Conservation (phyloP, 352 stramenopile genomes). For the Blastocystis sp. region DNA sequence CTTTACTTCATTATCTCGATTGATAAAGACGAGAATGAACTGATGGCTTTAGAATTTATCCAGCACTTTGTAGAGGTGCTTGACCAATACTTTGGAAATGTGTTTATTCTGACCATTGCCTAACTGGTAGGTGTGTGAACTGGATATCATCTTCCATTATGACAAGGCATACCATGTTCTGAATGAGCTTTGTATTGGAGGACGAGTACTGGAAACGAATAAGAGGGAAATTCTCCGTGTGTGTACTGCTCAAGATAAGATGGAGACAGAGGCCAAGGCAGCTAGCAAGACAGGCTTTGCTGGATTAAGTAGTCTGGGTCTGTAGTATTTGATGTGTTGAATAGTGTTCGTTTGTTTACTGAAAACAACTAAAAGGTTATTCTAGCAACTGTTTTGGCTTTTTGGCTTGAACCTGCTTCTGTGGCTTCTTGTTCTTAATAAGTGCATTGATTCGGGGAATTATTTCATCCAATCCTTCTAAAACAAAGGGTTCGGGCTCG, state of each 20-base stretch:
- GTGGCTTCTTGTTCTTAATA: neutral
- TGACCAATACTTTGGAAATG: conserved; percentile 91
- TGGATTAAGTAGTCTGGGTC: conserved; percentile 50
- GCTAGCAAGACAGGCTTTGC: conserved; percentile 61
- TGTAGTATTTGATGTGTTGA: conserved; percentile 57
- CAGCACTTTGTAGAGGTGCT: conserved; percentile 95
- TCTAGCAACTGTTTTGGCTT: neutral
- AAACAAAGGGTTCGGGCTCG: conserved; percentile 23
- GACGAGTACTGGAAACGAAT: conserved; percentile 88
- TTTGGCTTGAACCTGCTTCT: neutral
- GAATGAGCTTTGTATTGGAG: conserved; percentile 97
- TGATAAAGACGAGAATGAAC: conserved; percentile 89
- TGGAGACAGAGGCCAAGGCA: conserved; percentile 80
- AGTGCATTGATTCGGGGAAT: conserved; percentile 20
- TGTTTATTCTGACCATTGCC: conserved; percentile 58
- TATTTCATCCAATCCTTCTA: conserved; percentile 21
- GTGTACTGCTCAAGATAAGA: conserved; percentile 79
- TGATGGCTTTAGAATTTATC: conserved; percentile 92
- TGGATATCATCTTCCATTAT: conserved; percentile 99
- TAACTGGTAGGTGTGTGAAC: conserved; percentile 73
- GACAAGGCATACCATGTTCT: conserved; percentile 99
- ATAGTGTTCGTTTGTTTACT: conserved; percentile 9
- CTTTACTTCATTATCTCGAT: conserved; percentile 93
- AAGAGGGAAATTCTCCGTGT: conserved; percentile 83
- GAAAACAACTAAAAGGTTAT: neutral